Conservation (phyloP, 2,329 filamentous ascomycete species). For the Arthrobotrys megalospora region DNA sequence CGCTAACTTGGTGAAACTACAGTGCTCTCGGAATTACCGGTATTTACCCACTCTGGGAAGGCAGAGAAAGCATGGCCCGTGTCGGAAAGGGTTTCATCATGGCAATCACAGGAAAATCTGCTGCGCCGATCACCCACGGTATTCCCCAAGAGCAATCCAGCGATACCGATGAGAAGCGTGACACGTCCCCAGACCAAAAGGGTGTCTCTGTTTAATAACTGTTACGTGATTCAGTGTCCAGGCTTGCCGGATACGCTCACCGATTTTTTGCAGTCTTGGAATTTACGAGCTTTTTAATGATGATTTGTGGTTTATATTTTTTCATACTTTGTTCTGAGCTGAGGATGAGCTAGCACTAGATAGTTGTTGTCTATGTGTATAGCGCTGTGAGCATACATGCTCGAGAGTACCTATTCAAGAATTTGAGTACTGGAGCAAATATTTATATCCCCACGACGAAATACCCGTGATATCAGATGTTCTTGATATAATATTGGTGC, state of each 20-base stretch:
- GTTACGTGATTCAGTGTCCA: neutral
- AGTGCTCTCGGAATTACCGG: slow-evolving; percentile 73
- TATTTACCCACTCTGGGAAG: slow-evolving; percentile 85
- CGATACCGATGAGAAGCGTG: slow-evolving; percentile 49
- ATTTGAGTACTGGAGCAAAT: neutral
- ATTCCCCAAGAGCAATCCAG: slow-evolving; percentile 56
- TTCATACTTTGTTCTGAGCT: neutral
- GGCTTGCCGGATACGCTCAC: neutral
- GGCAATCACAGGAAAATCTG: slow-evolving; percentile 38
- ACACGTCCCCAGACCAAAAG: slow-evolving; percentile 25
- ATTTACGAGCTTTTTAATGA: slow-evolving; percentile 49
- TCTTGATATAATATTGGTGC: too few species aligned
- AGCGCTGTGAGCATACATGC: neutral
- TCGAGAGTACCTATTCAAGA: slow-evolving; percentile 12
- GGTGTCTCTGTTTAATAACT: slow-evolving; percentile 32
- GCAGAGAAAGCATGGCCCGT: slow-evolving; percentile 75
- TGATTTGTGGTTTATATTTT: slow-evolving; percentile 25
- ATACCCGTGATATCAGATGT: too few species aligned
- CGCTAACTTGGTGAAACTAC: slow-evolving; percentile 20
- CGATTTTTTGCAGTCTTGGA: slow-evolving; percentile 13
- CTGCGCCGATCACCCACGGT: slow-evolving; percentile 45
- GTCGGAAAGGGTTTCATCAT: slow-evolving; percentile 46
- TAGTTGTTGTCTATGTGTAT: slow-evolving; percentile 1
- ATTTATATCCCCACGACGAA: too few species aligned
- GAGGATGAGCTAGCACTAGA: neutral